Evolutionary conservation across 345 rosid species (phyloP).

Genomic region (Ceriops tagal): DNA sequence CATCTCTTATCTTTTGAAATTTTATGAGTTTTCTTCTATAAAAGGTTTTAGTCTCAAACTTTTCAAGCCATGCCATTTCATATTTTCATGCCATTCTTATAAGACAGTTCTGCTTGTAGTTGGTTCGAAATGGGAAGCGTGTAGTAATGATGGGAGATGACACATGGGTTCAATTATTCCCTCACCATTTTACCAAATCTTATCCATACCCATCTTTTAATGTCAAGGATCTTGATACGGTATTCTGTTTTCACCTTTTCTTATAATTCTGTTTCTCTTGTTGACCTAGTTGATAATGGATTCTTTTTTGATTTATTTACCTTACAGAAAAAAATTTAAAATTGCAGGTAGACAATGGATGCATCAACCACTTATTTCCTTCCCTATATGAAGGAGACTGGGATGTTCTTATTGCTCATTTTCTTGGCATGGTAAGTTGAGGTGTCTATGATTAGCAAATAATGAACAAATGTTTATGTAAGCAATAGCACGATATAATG

Average conservation of each 20-base stretch:
- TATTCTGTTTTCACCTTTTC: constrained; percentile 28
- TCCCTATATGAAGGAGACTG: constrained; percentile 70
- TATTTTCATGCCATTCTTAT: background rate
- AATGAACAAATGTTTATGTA: background rate
- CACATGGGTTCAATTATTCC: constrained; percentile 90
- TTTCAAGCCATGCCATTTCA: background rate
- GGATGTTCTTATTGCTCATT: constrained; percentile 96
- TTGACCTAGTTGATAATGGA: background rate
- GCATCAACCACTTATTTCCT: constrained; percentile 75
- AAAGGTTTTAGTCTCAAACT: background rate
- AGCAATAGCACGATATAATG: too few species aligned
- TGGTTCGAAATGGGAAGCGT: constrained; percentile 72
- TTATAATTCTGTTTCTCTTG: background rate
- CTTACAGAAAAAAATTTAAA: background rate
- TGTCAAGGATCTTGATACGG: constrained; percentile 89
- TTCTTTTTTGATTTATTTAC: background rate
- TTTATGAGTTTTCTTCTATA: background rate
- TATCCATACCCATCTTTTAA: constrained; percentile 93
- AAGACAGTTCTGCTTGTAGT: constrained; percentile 27
- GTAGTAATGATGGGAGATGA: constrained; percentile 96
- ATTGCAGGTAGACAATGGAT: constrained; percentile 84
- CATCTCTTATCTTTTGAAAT: background rate
- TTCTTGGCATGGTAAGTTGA: constrained; percentile 84
- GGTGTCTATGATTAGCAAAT: constrained; percentile 6
- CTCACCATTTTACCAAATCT: constrained; percentile 73